Conservation (phyloP, 192 early-diverging fungal genomes). For the Lobosporangium transversale region DNA sequence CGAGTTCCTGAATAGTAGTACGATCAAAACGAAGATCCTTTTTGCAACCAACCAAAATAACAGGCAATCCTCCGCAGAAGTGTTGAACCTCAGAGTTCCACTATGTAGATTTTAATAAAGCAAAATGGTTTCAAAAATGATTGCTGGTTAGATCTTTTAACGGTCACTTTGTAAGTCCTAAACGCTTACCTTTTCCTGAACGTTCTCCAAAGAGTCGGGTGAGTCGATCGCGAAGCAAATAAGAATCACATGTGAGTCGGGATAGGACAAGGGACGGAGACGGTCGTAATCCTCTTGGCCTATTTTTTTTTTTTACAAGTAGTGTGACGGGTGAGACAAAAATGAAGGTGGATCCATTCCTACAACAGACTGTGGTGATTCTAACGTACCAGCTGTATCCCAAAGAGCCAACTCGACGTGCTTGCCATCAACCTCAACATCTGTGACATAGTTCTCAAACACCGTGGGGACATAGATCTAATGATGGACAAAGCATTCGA, state of each 20-base stretch:
- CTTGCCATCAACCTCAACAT: constrained; percentile 74
- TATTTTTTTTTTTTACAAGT: no score
- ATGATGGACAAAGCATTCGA: not conserved
- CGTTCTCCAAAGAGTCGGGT: constrained; percentile 83
- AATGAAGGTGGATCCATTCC: no score
- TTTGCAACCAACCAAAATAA: constrained; percentile 89
- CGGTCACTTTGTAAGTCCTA: not conserved
- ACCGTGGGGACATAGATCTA: constrained; percentile 80
- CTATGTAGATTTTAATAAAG: constrained; percentile 45
- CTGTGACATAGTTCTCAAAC: constrained; percentile 80
- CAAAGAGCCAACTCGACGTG: constrained; percentile 77
- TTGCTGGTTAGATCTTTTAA: not conserved
- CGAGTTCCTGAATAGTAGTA: constrained; percentile 77
- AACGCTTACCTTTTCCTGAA: constrained; percentile 65
- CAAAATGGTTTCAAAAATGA: not conserved
- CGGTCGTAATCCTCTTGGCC: constrained; percentile 97
- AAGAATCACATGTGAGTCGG: constrained; percentile 91
- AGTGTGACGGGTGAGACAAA: no score
- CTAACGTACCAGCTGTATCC: constrained; percentile 78
- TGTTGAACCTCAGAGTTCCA: constrained; percentile 92
- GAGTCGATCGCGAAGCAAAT: constrained; percentile 93
- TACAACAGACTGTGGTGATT: not conserved
- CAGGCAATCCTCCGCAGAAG: constrained; percentile 86
- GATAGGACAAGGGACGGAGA: constrained; percentile 90
- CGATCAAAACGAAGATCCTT: constrained; percentile 89